Evolutionary conservation across 2,329 filamentous ascomycete species (phyloP), one percentile per base, ranked within the genome.

Genomic region (Curvularia sp.): DNA sequence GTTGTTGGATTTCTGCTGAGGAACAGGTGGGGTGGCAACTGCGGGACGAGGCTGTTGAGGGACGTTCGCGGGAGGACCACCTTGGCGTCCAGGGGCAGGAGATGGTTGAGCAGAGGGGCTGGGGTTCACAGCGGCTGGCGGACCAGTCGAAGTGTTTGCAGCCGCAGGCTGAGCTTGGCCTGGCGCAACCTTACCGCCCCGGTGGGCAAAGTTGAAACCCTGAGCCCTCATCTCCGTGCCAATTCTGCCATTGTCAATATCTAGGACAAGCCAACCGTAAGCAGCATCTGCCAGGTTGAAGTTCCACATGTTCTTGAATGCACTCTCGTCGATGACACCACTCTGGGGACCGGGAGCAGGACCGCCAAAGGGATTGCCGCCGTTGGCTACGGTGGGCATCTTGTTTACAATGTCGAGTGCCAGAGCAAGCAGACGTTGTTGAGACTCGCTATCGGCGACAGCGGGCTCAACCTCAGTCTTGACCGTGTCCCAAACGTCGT

Each of bases 221-320:
- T 99, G 95, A 21, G 95, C 95, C 63, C 93, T 89, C 95, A 99
- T 99, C 80, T 99, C 95, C 0, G 95, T 99, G 46, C 93, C 95
- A 68, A 99, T 98, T 42, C 95, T 89, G 50, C 95, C 95, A 73
- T 93, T 91, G 74, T 99, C 95, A 59, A 99, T 89, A 77, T 99
- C 95, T 57, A 99, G 81, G 15, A 98, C 93, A 50, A 99, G 84
- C 84, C 93, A 99, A 60, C 95, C 95, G 76, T 98, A 99, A 19
- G 95, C 94, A 54, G 95, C 95, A 81, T 99, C 95, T 28, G 95
- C 95, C 66, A 99, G 80, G 78, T 98, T 98, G 81, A 99, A 99
- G 79, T 99, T 99, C 95, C 95, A 99, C 95, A 98, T 98, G 77
- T 99, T 99, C 83, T 99, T 99, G 86, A 99, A 99, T 1, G 95